A percentile compares a stretch with the other conserved stretches of the same genome.
These are phyloP conservation scores for Neurospora intermedia DNA, from an alignment of 495 filamentous ascomycete genomes.

Conservation along the genomic window DNA sequence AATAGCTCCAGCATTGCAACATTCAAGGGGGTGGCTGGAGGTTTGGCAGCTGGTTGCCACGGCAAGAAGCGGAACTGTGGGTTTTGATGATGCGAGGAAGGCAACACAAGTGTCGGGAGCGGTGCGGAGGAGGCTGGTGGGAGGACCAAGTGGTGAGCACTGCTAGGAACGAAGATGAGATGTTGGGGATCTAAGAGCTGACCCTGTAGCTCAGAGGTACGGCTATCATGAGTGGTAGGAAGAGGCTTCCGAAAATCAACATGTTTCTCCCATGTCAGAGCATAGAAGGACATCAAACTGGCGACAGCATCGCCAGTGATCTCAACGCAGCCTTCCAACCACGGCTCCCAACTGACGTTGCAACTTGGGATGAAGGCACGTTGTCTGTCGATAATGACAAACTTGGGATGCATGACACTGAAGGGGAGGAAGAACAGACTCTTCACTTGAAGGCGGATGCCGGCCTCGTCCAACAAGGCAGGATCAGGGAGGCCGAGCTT, in stretches of 20 bases:
- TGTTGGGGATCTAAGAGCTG: not conserved
- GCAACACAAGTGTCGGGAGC: slow-evolving; percentile 48
- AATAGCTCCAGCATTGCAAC: slow-evolving; percentile 46
- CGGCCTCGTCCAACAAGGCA: slow-evolving; percentile 34
- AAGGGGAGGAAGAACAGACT: slow-evolving; percentile 63
- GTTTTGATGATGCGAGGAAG: slow-evolving; percentile 56
- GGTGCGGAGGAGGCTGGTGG: not conserved
- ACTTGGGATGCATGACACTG: slow-evolving; percentile 70
- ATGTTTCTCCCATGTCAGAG: slow-evolving; percentile 41
- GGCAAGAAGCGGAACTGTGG: slow-evolving; percentile 40
- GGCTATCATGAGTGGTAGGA: not conserved
- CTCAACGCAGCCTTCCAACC: slow-evolving; percentile 61
- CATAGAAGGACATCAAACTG: slow-evolving; percentile 49
- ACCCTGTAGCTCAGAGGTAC: not conserved
- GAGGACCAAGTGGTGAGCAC: slow-evolving; percentile 5
- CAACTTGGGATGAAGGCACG: slow-evolving; percentile 53
- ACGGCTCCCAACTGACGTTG: slow-evolving; percentile 68
- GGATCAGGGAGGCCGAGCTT: slow-evolving; percentile 49
- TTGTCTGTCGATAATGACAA: slow-evolving; percentile 55
- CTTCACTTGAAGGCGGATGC: slow-evolving; percentile 54
- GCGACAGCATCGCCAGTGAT: slow-evolving; percentile 44
- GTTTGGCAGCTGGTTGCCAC: slow-evolving; percentile 28
- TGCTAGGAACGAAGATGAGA: slow-evolving; percentile 6
- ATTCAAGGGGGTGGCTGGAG: slow-evolving; percentile 59
- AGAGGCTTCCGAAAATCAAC: slow-evolving; percentile 1